Conservation (phyloP, 257 asterid species). For the Rubia yunnanensis region DNA sequence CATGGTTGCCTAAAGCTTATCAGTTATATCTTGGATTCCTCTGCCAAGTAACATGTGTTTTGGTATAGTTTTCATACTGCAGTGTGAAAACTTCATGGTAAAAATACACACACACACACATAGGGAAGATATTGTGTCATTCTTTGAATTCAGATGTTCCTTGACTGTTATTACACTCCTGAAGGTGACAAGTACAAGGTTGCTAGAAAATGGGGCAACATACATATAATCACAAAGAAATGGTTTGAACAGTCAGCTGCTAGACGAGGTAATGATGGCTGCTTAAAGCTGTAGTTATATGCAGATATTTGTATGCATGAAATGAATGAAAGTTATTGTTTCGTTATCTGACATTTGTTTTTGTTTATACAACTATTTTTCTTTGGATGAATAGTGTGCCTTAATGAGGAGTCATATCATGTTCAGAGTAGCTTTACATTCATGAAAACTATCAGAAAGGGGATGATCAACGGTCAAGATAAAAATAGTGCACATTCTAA, state of each 20-base stretch:
- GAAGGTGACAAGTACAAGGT: conserved; percentile 90
- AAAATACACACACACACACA: too few relatives aligned
- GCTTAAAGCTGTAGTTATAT: conserved; percentile 15
- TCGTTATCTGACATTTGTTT: conserved; percentile 23
- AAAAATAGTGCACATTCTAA: conserved; percentile 44
- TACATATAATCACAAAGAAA: conserved; percentile 50
- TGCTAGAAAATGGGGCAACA: conserved; percentile 79
- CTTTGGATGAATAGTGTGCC: conserved; percentile 56
- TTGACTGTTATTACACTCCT: conserved; percentile 66
- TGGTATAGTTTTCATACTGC: not conserved
- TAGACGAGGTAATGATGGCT: conserved; percentile 57
- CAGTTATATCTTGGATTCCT: not conserved
- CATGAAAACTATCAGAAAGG: conserved; percentile 31
- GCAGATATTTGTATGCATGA: conserved; percentile 14
- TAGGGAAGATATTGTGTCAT: conserved; percentile 4
- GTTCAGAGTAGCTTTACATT: conserved; percentile 53
- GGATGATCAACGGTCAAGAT: conserved; percentile 44
- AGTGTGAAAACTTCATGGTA: not conserved
- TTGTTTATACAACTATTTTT: conserved; percentile 13
- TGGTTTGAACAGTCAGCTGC: conserved; percentile 89
- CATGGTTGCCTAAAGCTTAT: not conserved
- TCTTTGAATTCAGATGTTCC: conserved; percentile 26
- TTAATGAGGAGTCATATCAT: conserved; percentile 77
- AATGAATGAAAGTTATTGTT: conserved; percentile 10
- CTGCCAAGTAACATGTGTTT: not conserved